Evolutionary conservation across 2,329 filamentous ascomycete species (phyloP), one percentile per base, ranked within the genome.

Genomic region (Didymella segeticola): DNA sequence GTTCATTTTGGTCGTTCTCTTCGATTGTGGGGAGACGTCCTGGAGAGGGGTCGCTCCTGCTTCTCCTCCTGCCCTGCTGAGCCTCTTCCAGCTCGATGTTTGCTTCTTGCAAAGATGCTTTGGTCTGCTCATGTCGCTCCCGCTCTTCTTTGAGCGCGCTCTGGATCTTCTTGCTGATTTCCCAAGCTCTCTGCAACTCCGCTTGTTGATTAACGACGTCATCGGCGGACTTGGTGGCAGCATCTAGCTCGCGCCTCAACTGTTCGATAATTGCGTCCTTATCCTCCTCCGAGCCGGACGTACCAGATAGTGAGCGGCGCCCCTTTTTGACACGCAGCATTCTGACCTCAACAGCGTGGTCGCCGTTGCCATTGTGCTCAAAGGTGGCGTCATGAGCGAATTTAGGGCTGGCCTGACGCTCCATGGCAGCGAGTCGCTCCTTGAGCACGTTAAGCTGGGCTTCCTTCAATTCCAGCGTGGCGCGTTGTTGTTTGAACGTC

Each of bases 101-200:
- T 10, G 55, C 46, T 38, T 71, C 66, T n/a, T 68, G 58, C 5
- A 72, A 47, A 19, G 59, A 60, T 15, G 64, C 58, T 27, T 63
- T 61, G 2, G 67, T 72, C 29, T 73, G 62, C 6, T 50, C 52
- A 47, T 72, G 71, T 2, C 50, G 53, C 26, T 63, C 57, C 1
- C 66, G 62, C 45, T 74, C 71, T 26, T 69, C 64, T 12, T 62
- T 67, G 12, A 74, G 46, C 1, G 64, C 49, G 10, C 58, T 62
- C 15, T 71, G 68, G 0, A 68, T 60, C 37, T 71, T 68, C 43
- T 66, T 68, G 12, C 62, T 62, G 15, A 69, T 61, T 22, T 70
- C 63, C 70, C 71, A 71, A 19, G 71, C 68, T 50, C 68, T 60
- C 33, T 67, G 61, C 12, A 73, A 47, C 43, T 74, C 71, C 3